Base-by-base conservation (phyloP, 2,329 filamentous ascomycete genomes). In the Tolypocladium sp. region DNA sequence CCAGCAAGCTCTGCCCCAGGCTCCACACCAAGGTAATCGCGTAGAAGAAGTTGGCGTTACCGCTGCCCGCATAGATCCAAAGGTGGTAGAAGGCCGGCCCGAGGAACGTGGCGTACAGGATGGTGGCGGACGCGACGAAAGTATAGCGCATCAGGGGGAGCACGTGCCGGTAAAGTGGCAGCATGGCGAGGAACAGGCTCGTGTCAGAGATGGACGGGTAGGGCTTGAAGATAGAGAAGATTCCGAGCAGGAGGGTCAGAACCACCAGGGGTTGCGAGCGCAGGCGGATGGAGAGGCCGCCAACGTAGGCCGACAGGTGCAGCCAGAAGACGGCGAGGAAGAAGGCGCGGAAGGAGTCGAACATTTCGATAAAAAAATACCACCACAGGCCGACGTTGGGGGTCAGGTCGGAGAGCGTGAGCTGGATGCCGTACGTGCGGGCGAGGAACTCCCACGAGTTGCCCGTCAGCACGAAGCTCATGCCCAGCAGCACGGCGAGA, bases 311-410 rank as follows among this genome's bases (percentile, higher is more conserved):
- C 0, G 89, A 86, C 60, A 97, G 85, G 71, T 99, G 94, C 61
- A 99, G 82, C 92, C 95, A 97, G 77, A 99, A 99, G 55, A 99
- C 92, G 58, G 90, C 94, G 3, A 99, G 83, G 80, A 97, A 99
- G 80, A 99, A 99, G 66, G 89, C 88, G 44, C 94, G 85, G 81
- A 99, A 99, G 1, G 92, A 93, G 75, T 99, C 94, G 72, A 99
- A 99, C 86, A 99, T 99, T 71, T 99, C 93, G 65, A 95, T 96
- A 71, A 99, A 97, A 76, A 99, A 99, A 75, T 99, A 99, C 94
- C 94, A 99, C 94, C 94, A 99, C 1, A 99, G 80, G 1, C 94
- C 94, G 37, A 95, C 89, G 65, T 97, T 99, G 15, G 94, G 94
- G 0, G 93, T 95, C 46, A 99, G 81, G 70, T 99, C 94, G 10